Evolutionary conservation across 345 rosid species (phyloP).

Genomic region (Linum tenue): DNA sequence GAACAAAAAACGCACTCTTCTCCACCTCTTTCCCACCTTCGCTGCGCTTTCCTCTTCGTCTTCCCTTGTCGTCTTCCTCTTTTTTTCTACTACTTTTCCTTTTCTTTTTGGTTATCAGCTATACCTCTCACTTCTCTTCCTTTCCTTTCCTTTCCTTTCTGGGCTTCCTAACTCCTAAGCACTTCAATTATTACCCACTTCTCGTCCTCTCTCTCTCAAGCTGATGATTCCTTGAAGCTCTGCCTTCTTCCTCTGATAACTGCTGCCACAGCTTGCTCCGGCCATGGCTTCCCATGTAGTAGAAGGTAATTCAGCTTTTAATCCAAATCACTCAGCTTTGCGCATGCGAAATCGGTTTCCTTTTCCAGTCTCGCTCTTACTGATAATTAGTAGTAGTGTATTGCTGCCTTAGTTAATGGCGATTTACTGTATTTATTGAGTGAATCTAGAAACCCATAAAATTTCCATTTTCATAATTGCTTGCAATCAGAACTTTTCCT

Average conservation of each 20-base stretch:
- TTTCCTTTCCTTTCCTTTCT: not conserved
- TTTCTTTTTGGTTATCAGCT: not conserved
- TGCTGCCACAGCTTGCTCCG: not conserved
- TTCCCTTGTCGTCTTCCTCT: not conserved
- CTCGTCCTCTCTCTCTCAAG: not conserved
- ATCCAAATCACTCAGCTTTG: not conserved
- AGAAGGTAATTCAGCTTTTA: not conserved
- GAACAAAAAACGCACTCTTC: not conserved
- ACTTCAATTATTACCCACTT: not conserved
- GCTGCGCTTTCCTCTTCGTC: not conserved
- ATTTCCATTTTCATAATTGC: not conserved
- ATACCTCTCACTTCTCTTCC: conserved; percentile 1
- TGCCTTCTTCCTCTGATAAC: not conserved
- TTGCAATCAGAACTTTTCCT: no score
- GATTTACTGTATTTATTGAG: not conserved
- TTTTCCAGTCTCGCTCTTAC: no score
- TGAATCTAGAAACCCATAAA: not conserved
- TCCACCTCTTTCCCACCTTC: not conserved
- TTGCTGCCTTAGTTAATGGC: not conserved
- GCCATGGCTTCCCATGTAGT: not conserved
- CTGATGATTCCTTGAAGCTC: not conserved
- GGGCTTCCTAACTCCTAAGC: not conserved
- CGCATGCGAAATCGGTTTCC: not conserved
- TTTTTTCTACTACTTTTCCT: not conserved
- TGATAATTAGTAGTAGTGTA: no score